Conservation (phyloP, 2,329 filamentous ascomycete genomes). For the Ophiostoma sp. region DNA sequence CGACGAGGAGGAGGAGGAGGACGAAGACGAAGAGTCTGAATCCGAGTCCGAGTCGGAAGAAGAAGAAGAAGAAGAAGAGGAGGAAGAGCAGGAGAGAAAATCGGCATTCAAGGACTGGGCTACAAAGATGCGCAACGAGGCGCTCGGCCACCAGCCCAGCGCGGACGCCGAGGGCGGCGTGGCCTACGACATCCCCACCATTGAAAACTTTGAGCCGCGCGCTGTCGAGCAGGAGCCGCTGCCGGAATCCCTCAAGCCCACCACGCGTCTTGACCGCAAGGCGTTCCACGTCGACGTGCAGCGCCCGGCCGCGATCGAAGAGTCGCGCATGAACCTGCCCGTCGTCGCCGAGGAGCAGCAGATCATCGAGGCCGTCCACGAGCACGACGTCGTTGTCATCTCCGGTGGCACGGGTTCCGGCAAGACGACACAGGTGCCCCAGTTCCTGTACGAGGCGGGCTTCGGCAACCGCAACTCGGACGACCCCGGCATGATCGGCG, state of each 20-base stretch:
- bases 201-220: constrained; percentile 60
- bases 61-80: constrained; percentile 28
- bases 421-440: constrained; percentile 95
- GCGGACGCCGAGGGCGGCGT: constrained; percentile 29
- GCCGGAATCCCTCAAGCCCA: constrained; percentile 59
- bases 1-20: constrained; percentile 33
- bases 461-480: constrained; percentile 61
- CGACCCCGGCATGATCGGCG: constrained; percentile 76
- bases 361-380: constrained; percentile 96
- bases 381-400: constrained; percentile 81
- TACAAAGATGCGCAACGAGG: constrained; percentile 75
- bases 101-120: constrained; percentile 94
- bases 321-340: constrained; percentile 71
- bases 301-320: constrained; percentile 68
- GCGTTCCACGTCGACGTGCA: constrained; percentile 69
- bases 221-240: constrained; percentile 65
- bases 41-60: constrained; percentile 5
- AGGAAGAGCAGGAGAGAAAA: constrained; percentile 24
- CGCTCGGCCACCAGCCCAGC: constrained; percentile 59
- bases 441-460: constrained; percentile 85
- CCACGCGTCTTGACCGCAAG: constrained; percentile 59
- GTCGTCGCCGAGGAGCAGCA: constrained; percentile 94
- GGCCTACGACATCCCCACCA: constrained; percentile 48
- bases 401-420: constrained; percentile 95
- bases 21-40: constrained; percentile 30